Conservation (phyloP, 129 eudicot species). For the Tanacetum coccineum region DNA sequence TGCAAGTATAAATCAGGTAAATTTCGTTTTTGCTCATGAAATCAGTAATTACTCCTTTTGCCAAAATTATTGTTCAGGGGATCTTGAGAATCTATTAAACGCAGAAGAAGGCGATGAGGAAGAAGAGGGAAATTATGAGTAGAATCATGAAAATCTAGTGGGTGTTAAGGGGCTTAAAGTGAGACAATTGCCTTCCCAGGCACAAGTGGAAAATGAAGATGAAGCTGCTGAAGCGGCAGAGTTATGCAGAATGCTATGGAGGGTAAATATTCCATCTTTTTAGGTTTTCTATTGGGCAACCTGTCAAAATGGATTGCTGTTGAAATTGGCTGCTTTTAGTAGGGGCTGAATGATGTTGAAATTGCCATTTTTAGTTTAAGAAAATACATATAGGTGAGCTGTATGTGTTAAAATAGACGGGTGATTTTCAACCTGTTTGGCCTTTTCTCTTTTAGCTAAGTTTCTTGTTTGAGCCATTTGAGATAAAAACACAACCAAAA, state of each 20-base stretch:
- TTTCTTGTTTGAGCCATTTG: no score
- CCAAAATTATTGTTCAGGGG: slow-evolving; percentile 43
- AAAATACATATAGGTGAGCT: no score
- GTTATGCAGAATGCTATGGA: no score
- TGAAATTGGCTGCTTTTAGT: no score
- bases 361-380: no score
- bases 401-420: no score
- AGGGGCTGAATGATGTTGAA: no score
- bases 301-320: no score
- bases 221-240: slow-evolving; percentile 99
- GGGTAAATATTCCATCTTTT: no score
- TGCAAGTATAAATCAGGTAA: slow-evolving; percentile 91
- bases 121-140: slow-evolving; percentile 57
- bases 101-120: slow-evolving; percentile 85
- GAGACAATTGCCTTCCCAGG: slow-evolving; percentile 76
- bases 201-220: slow-evolving; percentile 90
- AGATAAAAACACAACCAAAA: not conserved
- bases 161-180: slow-evolving; percentile 89
- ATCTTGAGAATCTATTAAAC: slow-evolving; percentile 84
- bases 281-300: no score
- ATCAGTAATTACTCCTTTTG: not conserved
- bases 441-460: no score
- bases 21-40: not conserved
- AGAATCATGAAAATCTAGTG: slow-evolving; percentile 48
- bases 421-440: no score